A percentile compares a stretch with the other conserved stretches of the same genome.
These are phyloP conservation scores for Annona squamosa DNA, from an alignment of 164 flowering plant species.

Conservation along the genomic window DNA sequence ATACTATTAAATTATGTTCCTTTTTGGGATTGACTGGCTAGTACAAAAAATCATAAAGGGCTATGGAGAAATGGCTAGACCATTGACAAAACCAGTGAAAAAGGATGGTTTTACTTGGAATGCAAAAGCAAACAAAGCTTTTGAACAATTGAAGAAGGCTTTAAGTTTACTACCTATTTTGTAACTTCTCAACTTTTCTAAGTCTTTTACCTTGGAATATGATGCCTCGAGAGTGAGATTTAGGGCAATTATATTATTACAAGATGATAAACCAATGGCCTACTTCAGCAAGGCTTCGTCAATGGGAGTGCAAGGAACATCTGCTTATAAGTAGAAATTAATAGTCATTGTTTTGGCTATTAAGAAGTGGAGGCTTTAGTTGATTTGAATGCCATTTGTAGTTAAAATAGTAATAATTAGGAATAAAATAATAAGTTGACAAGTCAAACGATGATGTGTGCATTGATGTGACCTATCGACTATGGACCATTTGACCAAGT, in stretches of 20 bases:
- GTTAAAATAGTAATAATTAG: too few relatives aligned
- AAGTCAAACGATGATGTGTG: too few relatives aligned
- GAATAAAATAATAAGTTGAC: too few relatives aligned
- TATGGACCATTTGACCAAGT: too few relatives aligned
- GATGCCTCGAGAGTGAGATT: not conserved
- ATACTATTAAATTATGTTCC: not conserved
- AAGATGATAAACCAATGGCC: not conserved
- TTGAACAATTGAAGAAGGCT: not conserved
- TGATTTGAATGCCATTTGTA: not conserved
- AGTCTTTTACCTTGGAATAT: not conserved
- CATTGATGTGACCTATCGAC: too few relatives aligned
- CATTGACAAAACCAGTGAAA: not conserved
- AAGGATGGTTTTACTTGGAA: not conserved
- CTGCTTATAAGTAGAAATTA: not conserved
- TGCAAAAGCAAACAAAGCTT: not conserved
- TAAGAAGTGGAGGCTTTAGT: not conserved
- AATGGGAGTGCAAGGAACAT: not conserved
- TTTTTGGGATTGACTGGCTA: conserved; percentile 1
- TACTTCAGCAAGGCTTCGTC: not conserved
- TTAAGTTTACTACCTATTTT: not conserved
- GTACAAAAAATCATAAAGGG: not conserved
- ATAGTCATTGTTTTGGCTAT: not conserved
- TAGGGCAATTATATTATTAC: not conserved
- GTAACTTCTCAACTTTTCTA: not conserved
- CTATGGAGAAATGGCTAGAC: not conserved